These are phyloP conservation scores for Phytophthora citricola DNA, from an alignment of 352 stramenopile genomes.

Conservation along the genomic window DNA sequence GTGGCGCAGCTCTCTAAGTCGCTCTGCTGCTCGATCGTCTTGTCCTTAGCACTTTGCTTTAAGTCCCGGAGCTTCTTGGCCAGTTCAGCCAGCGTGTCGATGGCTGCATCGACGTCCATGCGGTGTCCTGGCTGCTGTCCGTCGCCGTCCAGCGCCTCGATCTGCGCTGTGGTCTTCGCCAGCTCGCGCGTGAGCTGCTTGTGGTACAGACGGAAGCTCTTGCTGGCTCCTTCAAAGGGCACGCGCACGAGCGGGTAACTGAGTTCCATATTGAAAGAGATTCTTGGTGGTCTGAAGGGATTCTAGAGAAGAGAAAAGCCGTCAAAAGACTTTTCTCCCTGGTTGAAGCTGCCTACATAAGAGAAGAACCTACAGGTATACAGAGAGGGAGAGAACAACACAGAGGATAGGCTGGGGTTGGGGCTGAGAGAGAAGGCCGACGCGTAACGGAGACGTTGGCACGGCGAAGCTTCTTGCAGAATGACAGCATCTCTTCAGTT, in stretches of 20 bases:
- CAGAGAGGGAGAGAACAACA: no score
- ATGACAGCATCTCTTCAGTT: no score
- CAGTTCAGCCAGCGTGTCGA: slow-evolving; percentile 54
- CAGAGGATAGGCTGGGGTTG: no score
- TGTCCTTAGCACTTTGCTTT: slow-evolving; percentile 59
- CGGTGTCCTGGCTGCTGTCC: slow-evolving; percentile 69
- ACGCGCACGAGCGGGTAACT: slow-evolving; percentile 75
- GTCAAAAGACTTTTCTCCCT: no score
- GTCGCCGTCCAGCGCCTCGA: slow-evolving; percentile 58
- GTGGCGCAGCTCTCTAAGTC: slow-evolving; percentile 62
- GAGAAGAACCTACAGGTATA: no score
- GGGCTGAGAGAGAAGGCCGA: no score
- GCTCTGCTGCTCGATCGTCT: slow-evolving; percentile 53
- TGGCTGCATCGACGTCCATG: slow-evolving; percentile 64
- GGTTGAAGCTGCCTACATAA: no score
- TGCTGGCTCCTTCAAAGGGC: slow-evolving; percentile 80
- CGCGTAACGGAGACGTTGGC: no score
- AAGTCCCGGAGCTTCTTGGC: slow-evolving; percentile 50
- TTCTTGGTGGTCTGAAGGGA: slow-evolving; percentile 3
- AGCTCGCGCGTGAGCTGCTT: slow-evolving; percentile 82
- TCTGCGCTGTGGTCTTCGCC: slow-evolving; percentile 46
- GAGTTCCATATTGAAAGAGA: slow-evolving; percentile 52
- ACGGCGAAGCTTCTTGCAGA: no score
- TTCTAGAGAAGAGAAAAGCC: no score
- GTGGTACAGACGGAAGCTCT: slow-evolving; percentile 80